Evolutionary conservation across 2,329 filamentous ascomycete genomes (phyloP), one percentile per base, ranked within the genome.

Genomic region (Trichothecium roseum): DNA sequence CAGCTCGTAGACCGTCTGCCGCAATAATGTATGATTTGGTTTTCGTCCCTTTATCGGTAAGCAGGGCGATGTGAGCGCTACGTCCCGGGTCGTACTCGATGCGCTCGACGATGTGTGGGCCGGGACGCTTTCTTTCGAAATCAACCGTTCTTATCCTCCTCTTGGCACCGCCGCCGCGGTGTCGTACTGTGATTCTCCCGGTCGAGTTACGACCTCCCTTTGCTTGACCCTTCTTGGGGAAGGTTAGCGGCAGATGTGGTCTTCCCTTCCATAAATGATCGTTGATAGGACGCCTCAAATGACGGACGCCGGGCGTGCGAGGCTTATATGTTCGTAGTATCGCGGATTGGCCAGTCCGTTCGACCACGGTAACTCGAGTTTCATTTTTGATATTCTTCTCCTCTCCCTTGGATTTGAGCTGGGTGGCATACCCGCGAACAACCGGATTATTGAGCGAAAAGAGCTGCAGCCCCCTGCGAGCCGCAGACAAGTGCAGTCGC

Each of bases 1-100:
- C 93, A 4, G 84, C 84, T 42, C 89, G 72, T 76, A 95, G 81
- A 9, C 91, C 91, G 48, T 98, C 91, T 1, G 91, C 77, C n/a
- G 91, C 91, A 40, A 98, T 69, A 44, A 98, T 94, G 59, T 98
- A 98, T 45, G 80, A 85, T 62, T 91, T 80, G 45, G 72, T 73
- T 10, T 78, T 74, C 0, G 82, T 89, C 32, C 76, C 72, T 44
- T 86, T 66, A 49, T 83, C 78, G 34, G 78, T 87, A 32, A 95
- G 53, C 37, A 98, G 70, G 5, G 91, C 91, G 58, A 98, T 88
- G 55, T 98, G 91, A 12, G 89, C 86, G 50, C 79, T 94, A 35
- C 91, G 81, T 45, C 86, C 86, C 1, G 91, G 91, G 50, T 98
- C 93, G 57, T 96, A 88, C 59, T 98, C 91, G 51, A 98, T 91